These are phyloP conservation scores for Chalciporus pseudorubinellus DNA, from an alignment of 768 basidiomycete species.

Conservation along the genomic window DNA sequence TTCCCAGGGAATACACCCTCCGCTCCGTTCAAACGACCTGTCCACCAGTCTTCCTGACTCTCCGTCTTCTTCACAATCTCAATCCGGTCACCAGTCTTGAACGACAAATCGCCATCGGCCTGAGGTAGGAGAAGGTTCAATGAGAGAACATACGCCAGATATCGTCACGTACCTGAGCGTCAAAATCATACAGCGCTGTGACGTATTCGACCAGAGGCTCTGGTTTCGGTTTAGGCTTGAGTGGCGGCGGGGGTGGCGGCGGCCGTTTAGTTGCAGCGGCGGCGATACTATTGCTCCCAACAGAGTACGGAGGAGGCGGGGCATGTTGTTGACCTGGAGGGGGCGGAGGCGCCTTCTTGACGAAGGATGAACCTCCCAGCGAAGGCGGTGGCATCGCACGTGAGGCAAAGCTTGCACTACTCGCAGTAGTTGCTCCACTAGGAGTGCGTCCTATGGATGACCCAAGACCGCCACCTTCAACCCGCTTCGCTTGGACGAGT, in stretches of 20 bases:
- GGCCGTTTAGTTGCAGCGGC: conserved; percentile 51
- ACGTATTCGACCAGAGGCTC: conserved; percentile 68
- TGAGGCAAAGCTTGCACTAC: conserved; percentile 26
- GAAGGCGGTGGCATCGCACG: conserved; percentile 25
- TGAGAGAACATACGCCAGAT: not conserved
- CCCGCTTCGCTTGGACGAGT: conserved; percentile 58
- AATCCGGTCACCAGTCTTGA: conserved; percentile 86
- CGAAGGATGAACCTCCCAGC: conserved; percentile 30
- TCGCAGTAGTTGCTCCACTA: conserved; percentile 25
- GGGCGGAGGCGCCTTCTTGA: conserved; percentile 43
- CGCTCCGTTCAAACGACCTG: conserved; percentile 75
- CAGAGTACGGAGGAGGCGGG: conserved; percentile 43
- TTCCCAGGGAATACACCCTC: conserved; percentile 90
- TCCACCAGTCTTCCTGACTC: conserved; percentile 97
- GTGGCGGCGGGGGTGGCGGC: conserved; percentile 88
- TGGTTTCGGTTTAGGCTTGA: conserved; percentile 84
- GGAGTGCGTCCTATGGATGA: conserved; percentile 36
- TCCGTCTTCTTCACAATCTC: conserved; percentile 82
- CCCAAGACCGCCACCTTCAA: conserved; percentile 31
- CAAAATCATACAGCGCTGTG: conserved; percentile 92
- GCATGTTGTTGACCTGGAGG: conserved; percentile 32
- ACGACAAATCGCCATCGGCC: conserved; percentile 91
- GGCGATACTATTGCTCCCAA: conserved; percentile 16
- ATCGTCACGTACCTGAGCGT: conserved; percentile 63
- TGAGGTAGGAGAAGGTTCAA: conserved; percentile 24